These are phyloP conservation scores for Metroxylon sagu DNA, from an alignment of 176 grass and related monocot species.

Conservation along the genomic window DNA sequence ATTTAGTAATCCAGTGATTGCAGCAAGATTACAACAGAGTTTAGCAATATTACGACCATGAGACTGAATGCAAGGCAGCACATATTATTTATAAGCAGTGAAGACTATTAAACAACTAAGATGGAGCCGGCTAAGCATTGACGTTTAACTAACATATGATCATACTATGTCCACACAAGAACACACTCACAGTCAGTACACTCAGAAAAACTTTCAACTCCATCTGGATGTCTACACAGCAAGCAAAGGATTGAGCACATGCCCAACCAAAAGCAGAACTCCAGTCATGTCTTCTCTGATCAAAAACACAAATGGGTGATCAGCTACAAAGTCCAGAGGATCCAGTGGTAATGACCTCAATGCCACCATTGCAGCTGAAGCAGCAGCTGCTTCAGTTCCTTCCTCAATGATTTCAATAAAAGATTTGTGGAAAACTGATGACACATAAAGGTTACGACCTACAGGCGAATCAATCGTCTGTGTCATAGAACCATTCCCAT, in stretches of 20 bases:
- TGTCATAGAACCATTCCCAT: constrained; percentile 30
- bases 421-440: constrained; percentile 61
- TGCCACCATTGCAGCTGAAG: constrained; percentile 23
- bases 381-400: constrained; percentile 62
- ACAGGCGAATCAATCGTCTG: constrained; percentile 42
- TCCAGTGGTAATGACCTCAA: constrained; percentile 6
- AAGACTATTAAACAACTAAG: no score
- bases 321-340: constrained; percentile 31
- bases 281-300: constrained; percentile 52
- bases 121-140: no score
- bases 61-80: no score
- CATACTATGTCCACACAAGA: no score
- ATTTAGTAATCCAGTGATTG: no score
- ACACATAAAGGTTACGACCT: constrained; percentile 29
- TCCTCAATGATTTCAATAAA: constrained; percentile 73
- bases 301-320: constrained; percentile 50
- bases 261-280: constrained; percentile 34
- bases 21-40: no score
- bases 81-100: no score
- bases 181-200: no score
- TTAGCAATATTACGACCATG: no score
- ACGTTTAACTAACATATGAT: no score
- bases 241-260: constrained; percentile 38
- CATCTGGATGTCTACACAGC: constrained; percentile 7
- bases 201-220: no score